Conservation (phyloP, 306 rosid genomes). For the Astragalus glycyphyllos region DNA sequence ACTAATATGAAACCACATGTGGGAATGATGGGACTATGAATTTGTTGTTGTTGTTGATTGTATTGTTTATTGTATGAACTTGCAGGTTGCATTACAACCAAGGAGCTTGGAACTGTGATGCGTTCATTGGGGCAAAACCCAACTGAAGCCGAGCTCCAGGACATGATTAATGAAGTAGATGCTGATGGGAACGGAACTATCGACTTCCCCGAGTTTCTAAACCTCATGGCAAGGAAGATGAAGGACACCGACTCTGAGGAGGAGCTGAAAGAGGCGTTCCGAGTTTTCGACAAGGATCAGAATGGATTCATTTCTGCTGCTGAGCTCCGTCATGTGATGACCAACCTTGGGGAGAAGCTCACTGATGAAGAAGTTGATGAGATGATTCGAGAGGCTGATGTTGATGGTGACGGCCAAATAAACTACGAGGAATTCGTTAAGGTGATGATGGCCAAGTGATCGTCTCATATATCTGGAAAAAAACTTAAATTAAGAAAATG, state of each 20-base stretch:
- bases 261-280: constrained; percentile 83
- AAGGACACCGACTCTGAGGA: constrained; percentile 89
- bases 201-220: constrained; percentile 64
- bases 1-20: too few species aligned
- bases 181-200: constrained; percentile 68
- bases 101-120: constrained; percentile 92
- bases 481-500: constrained; percentile 33
- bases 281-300: constrained; percentile 90
- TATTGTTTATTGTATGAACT: constrained; percentile 1
- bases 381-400: constrained; percentile 88
- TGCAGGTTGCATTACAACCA: constrained; percentile 87
- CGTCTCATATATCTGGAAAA: neutral
- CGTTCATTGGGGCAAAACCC: constrained; percentile 68
- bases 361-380: constrained; percentile 86
- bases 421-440: constrained; percentile 84
- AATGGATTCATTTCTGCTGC: constrained; percentile 92
- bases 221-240: constrained; percentile 68
- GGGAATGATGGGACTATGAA: neutral
- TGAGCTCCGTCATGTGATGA: constrained; percentile 90
- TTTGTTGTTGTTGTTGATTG: constrained; percentile 30
- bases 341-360: constrained; percentile 89
- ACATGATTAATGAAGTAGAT: constrained; percentile 73
- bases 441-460: constrained; percentile 89
- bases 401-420: constrained; percentile 90
- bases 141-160: constrained; percentile 70